phyloP scores from a whole-genome alignment of 1,284 basidiomycete species.

The Stereum hirsutum region DNA sequence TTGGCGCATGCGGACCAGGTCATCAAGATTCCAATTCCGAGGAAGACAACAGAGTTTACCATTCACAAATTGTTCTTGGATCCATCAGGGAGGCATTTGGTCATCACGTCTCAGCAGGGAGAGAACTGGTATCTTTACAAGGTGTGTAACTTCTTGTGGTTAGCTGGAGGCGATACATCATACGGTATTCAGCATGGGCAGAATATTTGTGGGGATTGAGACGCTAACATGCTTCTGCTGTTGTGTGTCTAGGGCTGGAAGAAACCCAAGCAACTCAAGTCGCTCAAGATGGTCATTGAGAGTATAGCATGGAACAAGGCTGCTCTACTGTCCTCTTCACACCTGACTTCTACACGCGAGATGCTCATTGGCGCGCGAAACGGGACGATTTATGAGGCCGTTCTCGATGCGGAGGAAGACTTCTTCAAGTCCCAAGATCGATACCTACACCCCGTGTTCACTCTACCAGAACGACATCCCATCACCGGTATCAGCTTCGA shows the following conservation, averaged over 20 bases:
- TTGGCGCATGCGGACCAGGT: conserved; percentile 77
- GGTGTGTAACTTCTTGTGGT: too few relatives aligned
- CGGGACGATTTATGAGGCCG: conserved; percentile 79
- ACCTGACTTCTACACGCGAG: conserved; percentile 71
- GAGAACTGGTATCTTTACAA: conserved; percentile 92
- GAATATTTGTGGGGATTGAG: too few relatives aligned
- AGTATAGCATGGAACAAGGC: conserved; percentile 90
- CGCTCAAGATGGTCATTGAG: conserved; percentile 84
- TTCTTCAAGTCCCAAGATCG: conserved; percentile 87
- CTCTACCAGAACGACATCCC: conserved; percentile 69
- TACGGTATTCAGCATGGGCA: too few relatives aligned
- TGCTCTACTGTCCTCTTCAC: conserved; percentile 53
- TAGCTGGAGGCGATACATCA: too few relatives aligned
- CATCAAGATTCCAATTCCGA: conserved; percentile 66
- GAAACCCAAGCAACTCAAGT: conserved; percentile 71
- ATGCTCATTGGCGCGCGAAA: conserved; percentile 84
- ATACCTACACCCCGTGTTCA: conserved; percentile 74
- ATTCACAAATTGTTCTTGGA: conserved; percentile 82
- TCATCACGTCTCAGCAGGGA: conserved; percentile 80
- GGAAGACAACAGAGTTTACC: conserved; percentile 61
- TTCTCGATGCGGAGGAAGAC: conserved; percentile 83
- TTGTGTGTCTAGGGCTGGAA: too few relatives aligned
- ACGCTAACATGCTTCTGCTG: too few relatives aligned
- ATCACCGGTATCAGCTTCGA: conserved; percentile 82
- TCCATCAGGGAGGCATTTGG: conserved; percentile 84